Evolutionary conservation across 73 alveolate species (phyloP).

Genomic region (Paramecium bursaria): DNA sequence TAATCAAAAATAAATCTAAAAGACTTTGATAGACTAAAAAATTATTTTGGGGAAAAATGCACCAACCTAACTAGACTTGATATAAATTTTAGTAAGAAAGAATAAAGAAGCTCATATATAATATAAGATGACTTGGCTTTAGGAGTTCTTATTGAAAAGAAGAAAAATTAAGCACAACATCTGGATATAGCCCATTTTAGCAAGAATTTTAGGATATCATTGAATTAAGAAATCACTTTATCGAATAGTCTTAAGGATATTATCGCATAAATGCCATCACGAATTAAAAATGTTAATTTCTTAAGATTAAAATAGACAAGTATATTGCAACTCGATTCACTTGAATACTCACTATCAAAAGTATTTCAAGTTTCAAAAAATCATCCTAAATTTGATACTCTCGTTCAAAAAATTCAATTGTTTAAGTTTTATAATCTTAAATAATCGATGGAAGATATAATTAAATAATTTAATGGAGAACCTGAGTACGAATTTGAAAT

Average conservation of each 20-base stretch:
- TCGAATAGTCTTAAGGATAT: constrained; percentile 28
- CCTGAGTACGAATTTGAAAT: background rate
- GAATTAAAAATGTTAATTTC: constrained; percentile 13
- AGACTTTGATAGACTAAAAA: background rate
- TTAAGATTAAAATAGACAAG: constrained; percentile 17
- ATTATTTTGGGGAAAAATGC: background rate
- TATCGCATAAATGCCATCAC: constrained; percentile 24
- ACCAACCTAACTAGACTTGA: constrained; percentile 20
- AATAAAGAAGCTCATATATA: constrained; percentile 20
- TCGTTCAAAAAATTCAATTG: background rate
- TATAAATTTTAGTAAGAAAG: background rate
- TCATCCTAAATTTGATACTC: constrained; percentile 2
- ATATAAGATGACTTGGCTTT: background rate
- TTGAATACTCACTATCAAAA: constrained; percentile 34
- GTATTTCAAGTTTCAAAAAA: background rate
- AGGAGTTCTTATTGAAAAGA: constrained; percentile 9
- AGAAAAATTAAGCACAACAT: constrained; percentile 5
- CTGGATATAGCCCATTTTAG: constrained; percentile 4
- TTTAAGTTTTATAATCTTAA: background rate
- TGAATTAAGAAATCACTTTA: constrained; percentile 29
- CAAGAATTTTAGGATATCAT: constrained; percentile 10
- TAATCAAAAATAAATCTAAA: constrained; percentile 3
- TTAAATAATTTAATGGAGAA: too few species aligned
- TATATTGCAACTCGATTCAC: background rate
- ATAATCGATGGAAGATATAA: background rate